Evolutionary conservation across 1,139 yeast species (phyloP).

Genomic region (Eremothecium sinecaudum): DNA sequence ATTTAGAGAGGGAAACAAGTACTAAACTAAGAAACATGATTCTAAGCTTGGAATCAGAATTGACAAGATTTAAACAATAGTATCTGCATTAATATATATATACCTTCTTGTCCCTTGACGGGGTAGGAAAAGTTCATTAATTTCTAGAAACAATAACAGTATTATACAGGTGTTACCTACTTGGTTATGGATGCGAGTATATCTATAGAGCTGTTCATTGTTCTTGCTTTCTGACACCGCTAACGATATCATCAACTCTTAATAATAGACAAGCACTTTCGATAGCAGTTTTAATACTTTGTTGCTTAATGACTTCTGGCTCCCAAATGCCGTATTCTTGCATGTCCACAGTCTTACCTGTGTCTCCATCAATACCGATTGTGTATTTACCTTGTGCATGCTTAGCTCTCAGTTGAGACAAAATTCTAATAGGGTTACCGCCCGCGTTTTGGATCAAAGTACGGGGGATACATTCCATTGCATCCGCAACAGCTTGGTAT

Average conservation of each 20-base stretch:
- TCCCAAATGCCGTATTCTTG: slow-evolving; percentile 95
- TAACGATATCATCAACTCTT: slow-evolving; percentile 95
- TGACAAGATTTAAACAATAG: slow-evolving; percentile 12
- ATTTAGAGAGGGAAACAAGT: slow-evolving; percentile 31
- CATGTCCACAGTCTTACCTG: slow-evolving; percentile 93
- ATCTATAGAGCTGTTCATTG: slow-evolving; percentile 11
- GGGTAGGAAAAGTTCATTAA: background rate
- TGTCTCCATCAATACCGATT: slow-evolving; percentile 90
- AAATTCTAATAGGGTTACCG: slow-evolving; percentile 83
- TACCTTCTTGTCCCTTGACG: no score
- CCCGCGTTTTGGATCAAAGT: slow-evolving; percentile 96
- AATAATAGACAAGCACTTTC: slow-evolving; percentile 92
- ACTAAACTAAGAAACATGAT: slow-evolving; percentile 18
- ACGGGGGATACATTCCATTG: slow-evolving; percentile 96
- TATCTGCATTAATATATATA: no score
- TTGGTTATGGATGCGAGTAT: no score
- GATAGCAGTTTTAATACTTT: slow-evolving; percentile 90
- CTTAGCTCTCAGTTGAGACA: slow-evolving; percentile 88
- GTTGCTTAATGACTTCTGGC: slow-evolving; percentile 96
- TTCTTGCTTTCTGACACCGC: slow-evolving; percentile 67
- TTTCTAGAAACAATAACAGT: no score
- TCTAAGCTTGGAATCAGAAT: slow-evolving; percentile 21
- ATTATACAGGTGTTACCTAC: slow-evolving; percentile 6
- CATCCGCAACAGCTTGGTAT: slow-evolving; percentile 97
- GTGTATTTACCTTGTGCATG: slow-evolving; percentile 85